phyloP scores from a whole-genome alignment of 768 basidiomycete genomes.

The Sistotremastrum niveocremeum region DNA sequence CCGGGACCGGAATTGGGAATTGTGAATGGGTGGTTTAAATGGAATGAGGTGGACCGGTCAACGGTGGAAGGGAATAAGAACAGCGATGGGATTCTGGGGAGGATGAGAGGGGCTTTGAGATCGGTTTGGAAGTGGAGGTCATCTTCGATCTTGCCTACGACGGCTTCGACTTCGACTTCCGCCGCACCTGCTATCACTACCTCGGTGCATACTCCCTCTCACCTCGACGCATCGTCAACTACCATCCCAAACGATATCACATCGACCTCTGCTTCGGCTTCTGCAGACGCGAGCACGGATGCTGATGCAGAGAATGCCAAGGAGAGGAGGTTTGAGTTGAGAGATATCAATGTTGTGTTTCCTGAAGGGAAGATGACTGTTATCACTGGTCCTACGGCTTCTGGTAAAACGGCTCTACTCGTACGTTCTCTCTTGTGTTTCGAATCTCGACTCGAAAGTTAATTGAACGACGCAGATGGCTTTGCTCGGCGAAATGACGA shows the following conservation, averaged over 20 bases:
- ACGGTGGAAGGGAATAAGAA: slow-evolving; percentile 13
- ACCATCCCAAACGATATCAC: no score
- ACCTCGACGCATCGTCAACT: no score
- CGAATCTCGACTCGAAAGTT: not conserved
- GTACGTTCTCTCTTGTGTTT: not conserved
- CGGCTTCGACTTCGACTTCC: no score
- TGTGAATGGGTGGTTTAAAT: slow-evolving; percentile 43
- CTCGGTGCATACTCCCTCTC: no score
- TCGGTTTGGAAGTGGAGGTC: not conserved
- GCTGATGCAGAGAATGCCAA: not conserved
- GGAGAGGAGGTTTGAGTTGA: slow-evolving; percentile 15
- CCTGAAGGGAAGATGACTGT: slow-evolving; percentile 22
- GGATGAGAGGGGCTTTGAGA: slow-evolving; percentile 8
- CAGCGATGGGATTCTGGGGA: slow-evolving; percentile 12
- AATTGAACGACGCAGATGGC: slow-evolving; percentile 2
- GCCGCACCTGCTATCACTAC: no score
- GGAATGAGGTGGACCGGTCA: slow-evolving; percentile 37
- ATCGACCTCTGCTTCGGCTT: no score
- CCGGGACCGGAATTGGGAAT: slow-evolving; percentile 13
- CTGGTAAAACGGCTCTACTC: slow-evolving; percentile 19
- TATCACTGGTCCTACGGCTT: slow-evolving; percentile 21
- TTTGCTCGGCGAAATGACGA: slow-evolving; percentile 12
- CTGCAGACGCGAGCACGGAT: not conserved
- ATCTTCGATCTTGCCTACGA: not conserved
- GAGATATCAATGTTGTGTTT: slow-evolving; percentile 21